Percentiles rank a stretch among this genome's conserved stretches.
phyloP scores from a whole-genome alignment of 345 rosid genomes.

The Aurinia saxatilis region DNA sequence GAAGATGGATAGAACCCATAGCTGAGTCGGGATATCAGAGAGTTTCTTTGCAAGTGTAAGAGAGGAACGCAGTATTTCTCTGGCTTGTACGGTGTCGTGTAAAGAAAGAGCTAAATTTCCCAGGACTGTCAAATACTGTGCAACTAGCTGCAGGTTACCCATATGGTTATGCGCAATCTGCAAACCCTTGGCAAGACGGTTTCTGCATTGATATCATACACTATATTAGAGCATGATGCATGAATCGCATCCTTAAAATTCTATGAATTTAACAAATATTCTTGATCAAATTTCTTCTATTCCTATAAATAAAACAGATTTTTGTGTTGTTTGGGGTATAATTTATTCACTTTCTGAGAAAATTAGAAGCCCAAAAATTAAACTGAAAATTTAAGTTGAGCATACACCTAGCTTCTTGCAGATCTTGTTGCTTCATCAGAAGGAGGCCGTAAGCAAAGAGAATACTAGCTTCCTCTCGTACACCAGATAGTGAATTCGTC shows the following conservation, averaged over 20 bases:
- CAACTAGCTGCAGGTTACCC: constrained; percentile 96
- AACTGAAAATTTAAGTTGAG: not conserved
- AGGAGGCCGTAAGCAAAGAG: constrained; percentile 91
- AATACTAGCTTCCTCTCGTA: constrained; percentile 82
- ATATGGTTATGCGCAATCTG: constrained; percentile 82
- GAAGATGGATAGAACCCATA: constrained; percentile 86
- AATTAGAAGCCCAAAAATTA: too few species aligned
- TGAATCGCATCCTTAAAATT: constrained; percentile 1
- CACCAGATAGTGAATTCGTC: constrained; percentile 81
- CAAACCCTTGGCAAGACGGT: constrained; percentile 88
- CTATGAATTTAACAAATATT: not conserved
- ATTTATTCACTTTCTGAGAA: too few species aligned
- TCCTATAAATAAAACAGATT: not conserved
- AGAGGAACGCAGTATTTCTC: constrained; percentile 90
- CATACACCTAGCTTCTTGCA: constrained; percentile 79
- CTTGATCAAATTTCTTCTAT: not conserved
- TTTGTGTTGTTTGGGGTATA: not conserved
- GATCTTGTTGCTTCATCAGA: constrained; percentile 89
- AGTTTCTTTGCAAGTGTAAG: constrained; percentile 90
- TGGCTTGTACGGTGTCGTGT: constrained; percentile 87
- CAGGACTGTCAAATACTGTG: constrained; percentile 86
- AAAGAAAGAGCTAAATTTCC: constrained; percentile 89
- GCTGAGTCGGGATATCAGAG: constrained; percentile 86
- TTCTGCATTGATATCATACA: constrained; percentile 40
- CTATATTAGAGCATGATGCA: not conserved